phyloP scores from a whole-genome alignment of 2,329 filamentous ascomycete genomes.

The Clonostachys sp. region DNA sequence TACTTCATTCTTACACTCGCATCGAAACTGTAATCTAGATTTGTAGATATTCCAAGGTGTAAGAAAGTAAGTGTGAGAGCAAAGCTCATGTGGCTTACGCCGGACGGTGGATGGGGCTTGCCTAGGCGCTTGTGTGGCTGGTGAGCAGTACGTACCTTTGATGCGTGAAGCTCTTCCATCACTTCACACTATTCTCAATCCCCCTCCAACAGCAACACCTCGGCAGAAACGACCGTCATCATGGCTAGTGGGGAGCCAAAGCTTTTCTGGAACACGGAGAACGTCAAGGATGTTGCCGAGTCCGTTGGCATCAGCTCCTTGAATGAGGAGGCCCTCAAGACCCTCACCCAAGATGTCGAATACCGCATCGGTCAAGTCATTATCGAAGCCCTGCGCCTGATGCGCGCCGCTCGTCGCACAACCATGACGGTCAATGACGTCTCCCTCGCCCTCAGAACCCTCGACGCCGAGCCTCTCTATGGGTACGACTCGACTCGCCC shows the following conservation, averaged over 20 bases:
- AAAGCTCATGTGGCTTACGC: too few species aligned
- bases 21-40: too few species aligned
- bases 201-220: neutral
- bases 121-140: too few species aligned
- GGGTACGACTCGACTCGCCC: slow-evolving; percentile 92
- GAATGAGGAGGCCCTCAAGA: slow-evolving; percentile 80
- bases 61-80: too few species aligned
- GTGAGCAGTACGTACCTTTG: too few species aligned
- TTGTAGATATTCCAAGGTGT: too few species aligned
- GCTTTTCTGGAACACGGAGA: slow-evolving; percentile 91
- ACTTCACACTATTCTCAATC: too few species aligned
- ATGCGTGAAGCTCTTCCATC: too few species aligned
- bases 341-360: slow-evolving; percentile 89
- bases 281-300: slow-evolving; percentile 92
- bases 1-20: too few species aligned
- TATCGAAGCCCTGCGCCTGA: slow-evolving; percentile 90
- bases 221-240: slow-evolving; percentile 1
- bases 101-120: too few species aligned
- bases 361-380: slow-evolving; percentile 92
- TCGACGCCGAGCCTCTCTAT: slow-evolving; percentile 93
- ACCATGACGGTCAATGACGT: slow-evolving; percentile 87
- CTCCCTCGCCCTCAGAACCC: slow-evolving; percentile 74
- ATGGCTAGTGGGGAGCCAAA: slow-evolving; percentile 37
- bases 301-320: slow-evolving; percentile 83
- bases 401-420: slow-evolving; percentile 86